Evolutionary conservation across 225 moss, liverwort and hornwort genomes (phyloP), one percentile per base, ranked within the genome.

Genomic region (Polytrichum formosum): DNA sequence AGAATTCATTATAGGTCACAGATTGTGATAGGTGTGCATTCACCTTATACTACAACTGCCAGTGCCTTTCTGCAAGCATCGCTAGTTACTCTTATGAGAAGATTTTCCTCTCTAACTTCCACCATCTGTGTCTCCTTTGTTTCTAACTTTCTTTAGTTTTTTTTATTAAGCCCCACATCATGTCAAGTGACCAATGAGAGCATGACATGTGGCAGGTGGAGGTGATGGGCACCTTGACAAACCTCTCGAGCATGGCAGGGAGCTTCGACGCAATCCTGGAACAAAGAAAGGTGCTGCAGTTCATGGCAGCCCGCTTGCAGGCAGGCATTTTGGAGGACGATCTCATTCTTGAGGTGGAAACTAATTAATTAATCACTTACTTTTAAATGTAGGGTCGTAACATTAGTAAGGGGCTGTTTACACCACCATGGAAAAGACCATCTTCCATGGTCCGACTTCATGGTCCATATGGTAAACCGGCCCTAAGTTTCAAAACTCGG

Each of bases 161-260:
- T 7, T 10, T 5, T 26, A 0, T 26, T 64, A n/a, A 17, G 28
- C 1, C 4, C 26, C 18, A 22, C 23, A 19, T 26, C 26, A 64
- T 35, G 9, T 9, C 7, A 9, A 9, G 2, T 46, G 16, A 46
- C 2, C 46, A 46, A 46, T 13, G 46, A 13, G 46, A 46, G 46
- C 3, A 2, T 16, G 46, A 13, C 46, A 46, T 16, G 7, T 46
- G 46, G 46, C 46, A 83, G 83, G 77, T 78, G 80, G 86, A 83
- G 77, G 70, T 86, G 29, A 80, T 86, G 80, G 77, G 72, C 55
- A 80, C 79, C 7, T 71, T 86, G 55, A 80, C 80, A 61, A 76
- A 80, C 59, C 21, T 86, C 18, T 71, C 83, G n/a, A 73, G 55
- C 20, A 2, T 60, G 64, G 30, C 72, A 4, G 67, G 62, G 13